These are phyloP conservation scores for Elsinoe perseae DNA, from an alignment of 2,329 filamentous ascomycete genomes.

Conservation along the genomic window DNA sequence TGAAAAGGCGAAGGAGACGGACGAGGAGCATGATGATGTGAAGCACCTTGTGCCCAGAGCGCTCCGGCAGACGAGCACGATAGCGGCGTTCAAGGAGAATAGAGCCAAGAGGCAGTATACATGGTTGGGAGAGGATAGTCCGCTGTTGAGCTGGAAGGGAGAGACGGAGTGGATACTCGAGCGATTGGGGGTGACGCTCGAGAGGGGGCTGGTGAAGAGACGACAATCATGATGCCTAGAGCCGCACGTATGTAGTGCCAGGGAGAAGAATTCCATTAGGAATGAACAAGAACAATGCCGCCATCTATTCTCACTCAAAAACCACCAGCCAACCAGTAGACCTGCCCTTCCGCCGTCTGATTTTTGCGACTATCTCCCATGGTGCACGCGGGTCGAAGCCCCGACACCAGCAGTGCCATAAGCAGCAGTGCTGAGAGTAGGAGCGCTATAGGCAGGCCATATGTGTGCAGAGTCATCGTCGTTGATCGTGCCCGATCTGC, in stretches of 20 bases:
- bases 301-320: neutral
- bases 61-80: constrained; percentile 19
- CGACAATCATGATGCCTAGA: neutral
- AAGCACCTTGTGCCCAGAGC: constrained; percentile 18
- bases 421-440: too few species aligned
- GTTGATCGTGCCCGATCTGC: neutral
- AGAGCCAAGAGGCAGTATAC: constrained; percentile 47
- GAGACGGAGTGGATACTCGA: constrained; percentile 70
- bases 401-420: too few species aligned
- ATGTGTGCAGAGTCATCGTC: neutral
- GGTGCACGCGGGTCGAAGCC: too few species aligned
- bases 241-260: neutral
- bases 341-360: too few species aligned
- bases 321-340: too few species aligned
- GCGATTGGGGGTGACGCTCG: constrained; percentile 51
- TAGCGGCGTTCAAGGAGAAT: constrained; percentile 20
- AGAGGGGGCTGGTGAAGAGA: constrained; percentile 38
- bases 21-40: constrained; percentile 20
- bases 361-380: too few species aligned
- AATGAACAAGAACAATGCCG: neutral
- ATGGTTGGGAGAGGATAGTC: constrained; percentile 63
- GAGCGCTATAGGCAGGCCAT: neutral
- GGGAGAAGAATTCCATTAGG: neutral
- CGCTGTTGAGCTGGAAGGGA: constrained; percentile 59
- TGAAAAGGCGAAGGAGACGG: constrained; percentile 30